Evolutionary conservation across 441 rosid genomes (phyloP), one percentile per base, ranked within the genome.

Genomic region (Gossypium schwendimanii): DNA sequence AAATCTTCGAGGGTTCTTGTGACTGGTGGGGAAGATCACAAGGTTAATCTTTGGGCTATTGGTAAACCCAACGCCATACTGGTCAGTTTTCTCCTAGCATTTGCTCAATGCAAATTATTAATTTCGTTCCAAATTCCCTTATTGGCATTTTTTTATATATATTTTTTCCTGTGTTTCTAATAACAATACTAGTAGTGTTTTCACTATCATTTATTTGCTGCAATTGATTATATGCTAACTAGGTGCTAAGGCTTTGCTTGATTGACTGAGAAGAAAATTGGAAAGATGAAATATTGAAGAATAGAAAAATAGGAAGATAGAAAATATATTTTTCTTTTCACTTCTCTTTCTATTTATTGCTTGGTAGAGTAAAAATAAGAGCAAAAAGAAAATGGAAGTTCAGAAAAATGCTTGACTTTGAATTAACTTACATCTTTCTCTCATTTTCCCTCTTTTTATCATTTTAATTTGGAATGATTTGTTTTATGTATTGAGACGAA

Each of bases 11-110:
- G 99, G 84, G 90, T 87, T 80, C 92, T 96, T 17, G 93, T 91
- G 21, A 96, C 99, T 0, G 99, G 98, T 39, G 98, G 99, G 50
- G 98, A 96, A 88, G 99, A 96, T 85, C 96, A 88, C 84, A 93
- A 85, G 79, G 99, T 96, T 65, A 96, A 96, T 83, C 89, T 96
- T 15, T 96, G 99, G 99, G 96, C 99, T 82, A 96, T 96, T 63
- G 99, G 99, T 81, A 96, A 96, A 82, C 99, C 99, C 82, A 96
- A 96, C 57, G 94, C 99, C 69, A 86, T 87, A 72, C 86, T 80
- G 97, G 99, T 95, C 74, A 89, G 91, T 88, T 71, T 75, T 75
- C 62, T 33, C 28, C 54, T n/a, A 15, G 60, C 21, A 52, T 68
- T 68, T 68, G 28, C 71, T 12, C n/a, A 15, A 17, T 52, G 28